Base-by-base conservation (phyloP, 495 filamentous ascomycete species). In the Bathelium albidoporum region DNA sequence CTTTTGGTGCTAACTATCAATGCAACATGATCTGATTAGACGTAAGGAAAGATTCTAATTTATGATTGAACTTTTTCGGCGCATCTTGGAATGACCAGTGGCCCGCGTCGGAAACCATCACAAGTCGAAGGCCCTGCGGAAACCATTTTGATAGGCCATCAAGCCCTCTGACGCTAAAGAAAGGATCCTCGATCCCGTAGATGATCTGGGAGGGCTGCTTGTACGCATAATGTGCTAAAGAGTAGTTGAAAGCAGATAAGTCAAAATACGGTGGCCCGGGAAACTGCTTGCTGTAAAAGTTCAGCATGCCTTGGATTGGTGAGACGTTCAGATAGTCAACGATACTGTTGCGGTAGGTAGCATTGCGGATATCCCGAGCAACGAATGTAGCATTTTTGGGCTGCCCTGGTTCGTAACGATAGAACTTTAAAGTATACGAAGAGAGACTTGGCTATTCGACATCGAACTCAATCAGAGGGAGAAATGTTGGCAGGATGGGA, bases 301-400 rank as follows among this genome's bases (percentile, higher is more conserved):
- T 12, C 49, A 63, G 29, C 62, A 63, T 63, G 29, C 62, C 62
- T 16, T 58, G n/a, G 20, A 63, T 63, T 31, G 62, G 62, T 4
- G 31, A 41, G 3, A 24, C 2, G 9, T 63, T 32, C 9, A 63
- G 45, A 24, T 63, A 63, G 12, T 58, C 32, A 5, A 53, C 52
- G 20, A 59, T 59, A 22, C 58, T 53, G 32, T 26, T 16, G 26
- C 49, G 62, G 31, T 63, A 63, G 28, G 62, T 63, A 34, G 24
- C 29, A 24, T 63, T 63, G n/a, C 62, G 62, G 43, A 63, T 63
- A 32, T 41, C 1, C 39, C 39, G 18, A 12, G 58, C 45, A 2
- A 63, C 26, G 3, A 16, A 22, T 9, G 52, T 58, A 16, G 58
- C 36, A 22, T 63, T 58, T 49, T 63, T 58, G 9, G 62, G 62